A percentile compares a stretch with the other conserved stretches of the same genome.
phyloP scores from a whole-genome alignment of 495 filamentous ascomycete genomes.

The Sabuloglossum arenarium region DNA sequence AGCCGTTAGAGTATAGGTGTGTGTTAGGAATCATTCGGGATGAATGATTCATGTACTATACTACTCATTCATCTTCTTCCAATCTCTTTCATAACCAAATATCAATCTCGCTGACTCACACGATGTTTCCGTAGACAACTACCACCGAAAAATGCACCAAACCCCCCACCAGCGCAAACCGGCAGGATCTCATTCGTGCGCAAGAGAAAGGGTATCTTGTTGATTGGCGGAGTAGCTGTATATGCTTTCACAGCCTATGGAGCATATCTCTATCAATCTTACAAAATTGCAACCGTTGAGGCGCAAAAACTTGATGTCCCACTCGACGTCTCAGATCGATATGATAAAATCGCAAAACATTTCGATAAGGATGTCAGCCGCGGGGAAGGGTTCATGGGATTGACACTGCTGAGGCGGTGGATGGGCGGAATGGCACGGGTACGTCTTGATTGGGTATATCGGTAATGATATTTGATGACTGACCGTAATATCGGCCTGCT shows the following conservation, averaged over 20 bases:
- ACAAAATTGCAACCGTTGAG: slow-evolving; percentile 20
- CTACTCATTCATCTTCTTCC: too few relatives aligned
- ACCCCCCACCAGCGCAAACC: background rate
- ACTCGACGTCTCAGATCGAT: slow-evolving; percentile 32
- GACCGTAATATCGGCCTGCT: slow-evolving; percentile 2
- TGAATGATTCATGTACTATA: background rate
- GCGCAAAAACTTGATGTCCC: slow-evolving; percentile 21
- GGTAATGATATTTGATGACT: background rate
- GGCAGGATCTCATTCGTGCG: background rate
- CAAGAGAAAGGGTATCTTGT: slow-evolving; percentile 6
- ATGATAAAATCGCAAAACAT: slow-evolving; percentile 30
- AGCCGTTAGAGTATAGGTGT: background rate
- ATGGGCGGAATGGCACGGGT: slow-evolving; percentile 32
- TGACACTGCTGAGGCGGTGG: slow-evolving; percentile 36
- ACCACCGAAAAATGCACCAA: background rate
- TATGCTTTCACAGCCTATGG: slow-evolving; percentile 29
- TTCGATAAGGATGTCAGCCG: slow-evolving; percentile 45
- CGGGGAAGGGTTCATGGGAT: slow-evolving; percentile 43
- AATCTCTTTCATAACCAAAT: background rate
- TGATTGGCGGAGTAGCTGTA: slow-evolving; percentile 20
- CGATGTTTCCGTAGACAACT: background rate
- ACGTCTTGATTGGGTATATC: background rate
- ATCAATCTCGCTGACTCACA: background rate
- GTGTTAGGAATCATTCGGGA: background rate
- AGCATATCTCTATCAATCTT: slow-evolving; percentile 28